Base-by-base conservation (phyloP, 2,329 filamentous ascomycete genomes). In the Monosporascus sp. region DNA sequence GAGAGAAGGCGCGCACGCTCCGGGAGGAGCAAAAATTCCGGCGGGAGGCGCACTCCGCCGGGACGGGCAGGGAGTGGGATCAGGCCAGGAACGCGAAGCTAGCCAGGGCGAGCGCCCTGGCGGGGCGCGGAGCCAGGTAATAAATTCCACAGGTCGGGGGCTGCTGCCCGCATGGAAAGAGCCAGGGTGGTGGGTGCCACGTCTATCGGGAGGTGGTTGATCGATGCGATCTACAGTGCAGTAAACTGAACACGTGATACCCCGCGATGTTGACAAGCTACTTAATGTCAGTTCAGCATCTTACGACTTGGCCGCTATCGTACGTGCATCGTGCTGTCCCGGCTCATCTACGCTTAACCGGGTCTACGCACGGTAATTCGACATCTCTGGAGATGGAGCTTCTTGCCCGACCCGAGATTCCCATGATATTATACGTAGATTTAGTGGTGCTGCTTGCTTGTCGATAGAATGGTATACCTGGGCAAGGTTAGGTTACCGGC, bases 1-100 rank as follows among this genome's bases (percentile, higher is more conserved):
- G 90, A 53, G 90, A 92, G 68, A 91, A 89, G 68, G 87, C 88
- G 45, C 85, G 83, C 66, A 87, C 87, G 40, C 76, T 95, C 40
- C 79, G 84, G 65, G 82, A 86, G 56, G 82, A 83, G 64, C 84
- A 82, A 67, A 82, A 75, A 60, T 79, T 79, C 11, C 78, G 81
- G 58, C 78, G 80, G 56, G 85, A 84, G 37, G 75, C 74, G 17
- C 73, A 75, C 55, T 69, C 75, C 31, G 79, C 77, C 22, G 70
- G 69, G 41, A 76, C 75, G 44, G 77, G 80, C n/a, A 74, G 80
- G 55, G 76, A 78, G 37, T 82, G 82, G 81, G 82, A 86, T 66
- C 75, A 79, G 62, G 77, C 77, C 19, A 74, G 75, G 60, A 83
- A 85, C 66, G 77, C 79, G 48, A 78, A 83, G 62, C 68, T 85